phyloP scores from a whole-genome alignment of 805 yeast genomes.

The Pichia deserticola region DNA sequence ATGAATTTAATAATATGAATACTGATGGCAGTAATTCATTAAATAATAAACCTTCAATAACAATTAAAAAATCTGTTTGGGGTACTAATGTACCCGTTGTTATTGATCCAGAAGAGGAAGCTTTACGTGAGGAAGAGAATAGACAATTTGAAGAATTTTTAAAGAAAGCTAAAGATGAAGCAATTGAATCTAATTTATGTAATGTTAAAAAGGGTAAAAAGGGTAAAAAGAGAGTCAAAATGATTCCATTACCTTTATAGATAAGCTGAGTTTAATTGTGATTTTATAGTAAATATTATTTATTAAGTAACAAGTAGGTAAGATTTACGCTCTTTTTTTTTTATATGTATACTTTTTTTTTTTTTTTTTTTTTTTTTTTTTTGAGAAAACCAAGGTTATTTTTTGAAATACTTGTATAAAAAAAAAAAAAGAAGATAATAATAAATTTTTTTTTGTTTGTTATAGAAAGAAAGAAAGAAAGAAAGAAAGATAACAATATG shows the following conservation, averaged over 20 bases:
- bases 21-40: constrained; percentile 6
- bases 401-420: too few relatives aligned
- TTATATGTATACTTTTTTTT: too few relatives aligned
- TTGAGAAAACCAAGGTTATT: too few relatives aligned
- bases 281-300: too few relatives aligned
- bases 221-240: constrained; percentile 31
- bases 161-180: constrained; percentile 43
- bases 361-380: too few relatives aligned
- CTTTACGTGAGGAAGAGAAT: constrained; percentile 40
- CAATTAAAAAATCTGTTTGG: constrained; percentile 50
- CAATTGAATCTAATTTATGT: constrained; percentile 24
- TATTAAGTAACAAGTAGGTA: too few relatives aligned
- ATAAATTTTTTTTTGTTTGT: too few relatives aligned
- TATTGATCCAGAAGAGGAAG: constrained; percentile 29
- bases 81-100: constrained; percentile 54
- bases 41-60: neutral
- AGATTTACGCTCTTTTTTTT: too few relatives aligned
- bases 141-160: constrained; percentile 38
- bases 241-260: constrained; percentile 10
- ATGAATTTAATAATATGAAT: constrained; percentile 5
- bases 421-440: too few relatives aligned
- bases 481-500: too few relatives aligned
- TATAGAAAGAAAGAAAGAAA: too few relatives aligned
- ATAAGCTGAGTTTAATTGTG: neutral
- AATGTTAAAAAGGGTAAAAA: constrained; percentile 37